A percentile compares a stretch with the other conserved stretches of the same genome.
phyloP scores from a whole-genome alignment of 73 alveolate species.

The Paraurostyla sp. region DNA sequence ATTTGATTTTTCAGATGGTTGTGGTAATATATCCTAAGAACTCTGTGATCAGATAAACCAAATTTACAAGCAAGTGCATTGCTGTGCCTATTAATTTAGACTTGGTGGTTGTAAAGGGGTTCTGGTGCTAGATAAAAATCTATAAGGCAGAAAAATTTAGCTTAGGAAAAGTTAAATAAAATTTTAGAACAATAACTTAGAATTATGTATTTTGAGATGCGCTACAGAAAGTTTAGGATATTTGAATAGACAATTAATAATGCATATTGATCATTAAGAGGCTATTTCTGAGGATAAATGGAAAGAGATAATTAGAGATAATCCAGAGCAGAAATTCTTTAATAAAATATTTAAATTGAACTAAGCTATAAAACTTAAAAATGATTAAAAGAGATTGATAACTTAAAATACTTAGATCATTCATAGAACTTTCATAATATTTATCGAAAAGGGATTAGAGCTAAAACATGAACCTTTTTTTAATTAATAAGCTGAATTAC shows the following conservation, averaged over 20 bases:
- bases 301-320: background rate
- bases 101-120: conserved; percentile 3
- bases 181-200: background rate
- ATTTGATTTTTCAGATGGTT: conserved; percentile 23
- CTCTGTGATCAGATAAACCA: background rate
- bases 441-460: background rate
- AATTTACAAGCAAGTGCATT: background rate
- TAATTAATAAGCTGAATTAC: background rate
- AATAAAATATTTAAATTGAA: no score
- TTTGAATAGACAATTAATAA: background rate
- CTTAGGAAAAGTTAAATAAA: background rate
- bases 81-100: conserved; percentile 20
- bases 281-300: background rate
- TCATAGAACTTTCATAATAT: no score
- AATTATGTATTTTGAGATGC: background rate
- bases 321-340: background rate
- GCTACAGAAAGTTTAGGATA: conserved; percentile 1
- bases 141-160: background rate
- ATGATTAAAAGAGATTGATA: background rate
- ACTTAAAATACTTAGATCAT: no score
- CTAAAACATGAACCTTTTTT: background rate
- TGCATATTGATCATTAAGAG: background rate
- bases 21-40: conserved; percentile 1
- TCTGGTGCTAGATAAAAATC: conserved; percentile 4
- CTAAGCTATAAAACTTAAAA: background rate